Evolutionary conservation across 441 rosid genomes (phyloP).

Genomic region (Melianthus villosus): DNA sequence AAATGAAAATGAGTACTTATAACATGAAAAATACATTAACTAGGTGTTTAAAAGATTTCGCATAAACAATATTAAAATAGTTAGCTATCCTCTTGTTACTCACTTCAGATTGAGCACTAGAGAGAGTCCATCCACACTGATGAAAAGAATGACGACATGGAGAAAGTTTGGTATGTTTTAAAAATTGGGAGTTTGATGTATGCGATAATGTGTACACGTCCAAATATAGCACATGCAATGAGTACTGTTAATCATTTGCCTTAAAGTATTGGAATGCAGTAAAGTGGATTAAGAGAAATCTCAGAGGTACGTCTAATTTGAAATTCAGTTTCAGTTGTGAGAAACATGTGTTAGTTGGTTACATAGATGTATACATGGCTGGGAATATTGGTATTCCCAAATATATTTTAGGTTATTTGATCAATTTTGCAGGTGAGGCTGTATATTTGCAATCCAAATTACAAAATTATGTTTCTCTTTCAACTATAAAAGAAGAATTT

Average conservation of each 20-base stretch:
- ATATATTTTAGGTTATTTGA: not conserved
- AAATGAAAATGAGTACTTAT: not conserved
- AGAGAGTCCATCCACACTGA: not conserved
- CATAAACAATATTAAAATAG: not conserved
- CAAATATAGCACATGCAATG: not conserved
- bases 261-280: not conserved
- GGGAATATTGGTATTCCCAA: no score
- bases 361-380: not conserved
- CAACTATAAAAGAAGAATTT: not conserved
- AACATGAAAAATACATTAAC: not conserved
- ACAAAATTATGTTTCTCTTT: not conserved
- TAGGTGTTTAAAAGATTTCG: not conserved
- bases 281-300: slow-evolving; percentile 4
- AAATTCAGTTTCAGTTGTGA: not conserved
- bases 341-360: not conserved
- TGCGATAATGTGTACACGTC: slow-evolving; percentile 1
- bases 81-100: not conserved
- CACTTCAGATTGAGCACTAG: not conserved
- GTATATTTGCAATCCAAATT: not conserved
- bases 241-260: not conserved
- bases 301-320: not conserved
- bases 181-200: slow-evolving; percentile 1
- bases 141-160: not conserved
- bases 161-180: not conserved
- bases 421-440: slow-evolving; percentile 1